Base-by-base conservation (phyloP, 805 yeast genomes). In the Middelhovenomyces tepae region DNA sequence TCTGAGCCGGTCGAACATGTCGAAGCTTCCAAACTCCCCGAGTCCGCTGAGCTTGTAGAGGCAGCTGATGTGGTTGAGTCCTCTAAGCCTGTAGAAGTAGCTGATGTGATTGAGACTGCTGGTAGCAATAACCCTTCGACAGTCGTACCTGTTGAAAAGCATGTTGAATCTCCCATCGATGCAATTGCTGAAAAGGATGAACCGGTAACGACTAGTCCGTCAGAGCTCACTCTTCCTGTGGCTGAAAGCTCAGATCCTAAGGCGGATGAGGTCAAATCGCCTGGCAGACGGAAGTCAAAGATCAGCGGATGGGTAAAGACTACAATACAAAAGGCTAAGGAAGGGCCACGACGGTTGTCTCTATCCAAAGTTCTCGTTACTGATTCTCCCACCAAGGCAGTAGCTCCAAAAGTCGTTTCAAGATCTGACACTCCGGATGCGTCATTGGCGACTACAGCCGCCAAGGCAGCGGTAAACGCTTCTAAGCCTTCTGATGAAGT, bases 1-100 rank as follows among this genome's bases (percentile, higher is more conserved):
- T 35, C 39, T 22, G 39, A 40, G 25, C n/a, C 40, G 31, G 35
- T 24, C 17, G 40, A 35, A 6, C 35, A 22, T 32, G 31, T 43
- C 34, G 41, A 27, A 22, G 28, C 36, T 15, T 40, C 37, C n/a
- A n/a, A n/a, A n/a, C n/a, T n/a, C 16, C 39, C 36, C 16, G 44
- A 30, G 13, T 37, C 34, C 13, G 16, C 27, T 15, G 21, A 16
- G 14, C 31, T 16, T 11, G 37, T 17, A 9, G 41, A 20, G 19
- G 28, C 13, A 7, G 40, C 22, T 15, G 23, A 35, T 5, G 36
- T 34, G 8, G 8, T 26, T 11, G 11, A 10, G 10, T 19, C n/a
- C 19, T 27, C 37, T 32, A 17, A 35, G 14, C 20, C 42, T 14
- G 18, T 26, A 18, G 31, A 24, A 7, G 39, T 38, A 8, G 42